Evolutionary conservation across 805 yeast genomes (phyloP).

Genomic region (Ogataea degrootiae): DNA sequence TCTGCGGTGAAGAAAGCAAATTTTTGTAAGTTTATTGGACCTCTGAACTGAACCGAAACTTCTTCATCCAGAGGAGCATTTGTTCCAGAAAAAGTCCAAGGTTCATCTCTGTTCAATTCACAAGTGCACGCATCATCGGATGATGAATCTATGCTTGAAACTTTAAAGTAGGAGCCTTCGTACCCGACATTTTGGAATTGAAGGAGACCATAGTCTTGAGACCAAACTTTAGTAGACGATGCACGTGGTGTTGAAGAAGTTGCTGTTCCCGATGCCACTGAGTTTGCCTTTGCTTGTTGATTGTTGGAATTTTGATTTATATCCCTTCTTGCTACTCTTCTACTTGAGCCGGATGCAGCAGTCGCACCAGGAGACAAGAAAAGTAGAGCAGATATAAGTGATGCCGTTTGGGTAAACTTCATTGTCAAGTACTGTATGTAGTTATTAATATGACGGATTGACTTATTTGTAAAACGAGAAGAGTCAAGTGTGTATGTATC

Average conservation of each 20-base stretch:
- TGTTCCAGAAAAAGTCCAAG: constrained; percentile 44
- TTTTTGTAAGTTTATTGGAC: constrained; percentile 57
- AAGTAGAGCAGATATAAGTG: no score
- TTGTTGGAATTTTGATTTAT: neutral
- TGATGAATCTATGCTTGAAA: constrained; percentile 37
- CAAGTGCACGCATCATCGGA: constrained; percentile 45
- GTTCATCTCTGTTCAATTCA: constrained; percentile 31
- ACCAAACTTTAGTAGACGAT: constrained; percentile 10
- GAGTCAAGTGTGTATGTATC: no score
- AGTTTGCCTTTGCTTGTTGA: neutral
- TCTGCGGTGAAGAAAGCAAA: constrained; percentile 59
- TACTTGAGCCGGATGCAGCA: neutral
- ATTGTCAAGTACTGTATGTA: no score
- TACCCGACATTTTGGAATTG: constrained; percentile 54
- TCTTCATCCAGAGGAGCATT: constrained; percentile 66
- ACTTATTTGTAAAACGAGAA: no score
- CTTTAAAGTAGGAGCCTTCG: constrained; percentile 47
- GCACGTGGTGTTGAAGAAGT: constrained; percentile 8
- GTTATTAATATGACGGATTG: no score
- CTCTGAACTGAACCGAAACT: constrained; percentile 73
- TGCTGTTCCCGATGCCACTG: neutral
- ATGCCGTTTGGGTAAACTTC: no score
- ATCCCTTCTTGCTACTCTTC: constrained; percentile 4
- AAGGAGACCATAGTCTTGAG: constrained; percentile 35
- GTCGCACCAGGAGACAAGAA: no score